Evolutionary conservation across 2,329 filamentous ascomycete genomes (phyloP).

Genomic region (Rasamsonia emersonii): DNA sequence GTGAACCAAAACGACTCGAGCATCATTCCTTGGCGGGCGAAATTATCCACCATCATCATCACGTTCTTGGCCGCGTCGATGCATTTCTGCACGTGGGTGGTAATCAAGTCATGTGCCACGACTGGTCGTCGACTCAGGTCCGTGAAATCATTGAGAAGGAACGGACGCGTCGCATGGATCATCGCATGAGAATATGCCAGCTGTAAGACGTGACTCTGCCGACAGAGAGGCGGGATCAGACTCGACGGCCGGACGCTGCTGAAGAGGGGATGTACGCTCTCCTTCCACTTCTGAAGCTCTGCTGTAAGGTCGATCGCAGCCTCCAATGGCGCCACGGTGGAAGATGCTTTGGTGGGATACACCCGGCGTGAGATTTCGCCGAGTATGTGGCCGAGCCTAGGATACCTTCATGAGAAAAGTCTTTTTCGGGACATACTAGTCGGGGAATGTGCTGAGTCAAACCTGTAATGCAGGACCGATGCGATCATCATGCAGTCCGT

Average conservation of each 20-base stretch:
- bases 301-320: constrained; percentile 25
- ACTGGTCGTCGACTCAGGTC: constrained; percentile 24
- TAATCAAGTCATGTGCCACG: constrained; percentile 22
- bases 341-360: constrained; percentile 26
- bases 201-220: constrained; percentile 31
- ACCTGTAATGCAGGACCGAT: constrained; percentile 31
- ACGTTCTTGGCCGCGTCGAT: constrained; percentile 36
- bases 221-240: constrained; percentile 28
- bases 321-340: constrained; percentile 22
- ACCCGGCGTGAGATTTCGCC: constrained; percentile 39
- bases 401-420: constrained; percentile 2
- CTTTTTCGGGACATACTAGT: no score
- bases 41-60: constrained; percentile 25
- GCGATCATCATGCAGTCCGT: constrained; percentile 33
- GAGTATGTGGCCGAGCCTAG: constrained; percentile 44
- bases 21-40: constrained; percentile 27
- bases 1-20: constrained; percentile 37
- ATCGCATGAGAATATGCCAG: constrained; percentile 31
- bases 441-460: no score
- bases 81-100: constrained; percentile 34
- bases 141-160: constrained; percentile 28
- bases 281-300: constrained; percentile 29
- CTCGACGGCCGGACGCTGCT: constrained; percentile 28
- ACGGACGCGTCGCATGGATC: constrained; percentile 30
- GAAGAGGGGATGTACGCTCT: constrained; percentile 26